Evolutionary conservation across 2,329 filamentous ascomycete genomes (phyloP), one percentile per base, ranked within the genome.

Genomic region (Penicillium vulpinum): DNA sequence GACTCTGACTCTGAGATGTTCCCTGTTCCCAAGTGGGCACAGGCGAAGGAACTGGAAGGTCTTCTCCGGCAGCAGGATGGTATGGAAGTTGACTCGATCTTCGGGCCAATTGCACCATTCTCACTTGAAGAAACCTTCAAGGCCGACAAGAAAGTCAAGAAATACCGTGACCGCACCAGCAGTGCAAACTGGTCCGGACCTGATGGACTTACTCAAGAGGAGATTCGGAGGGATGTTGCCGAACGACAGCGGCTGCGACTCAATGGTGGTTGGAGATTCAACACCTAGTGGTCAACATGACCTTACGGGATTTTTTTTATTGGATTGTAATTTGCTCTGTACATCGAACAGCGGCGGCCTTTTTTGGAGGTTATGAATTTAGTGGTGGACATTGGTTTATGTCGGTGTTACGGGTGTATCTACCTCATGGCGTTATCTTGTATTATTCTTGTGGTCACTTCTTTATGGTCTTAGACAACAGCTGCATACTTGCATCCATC

Each of bases 61-160:
- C 84, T 91, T 54, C 83, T 99, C 26, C 83, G 88, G 57, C 82
- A 86, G 48, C 95, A 99, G 72, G 92, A 99, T 73, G 85, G 86
- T 10, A 83, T 72, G 62, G 75, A 75, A 51, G 72, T 94, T 64
- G 92, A 99, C 67, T 91, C 92, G 0, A 90, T 99, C 51, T 99
- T 99, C 70, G 94, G 94, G 0, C 90, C 91, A 0, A 91, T 96
- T 24, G 88, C 85, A 11, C 90, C 92, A 13, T 81, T 99, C 62
- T 91, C 91, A 69, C 94, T 99, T 88, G 95, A 99, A 69, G 92
- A 97, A 71, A 92, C 97, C 31, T 99, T 99, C 77, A 89, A 84
- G 75, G 91, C 92, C 73, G 92, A 89, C 75, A 92, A 92, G 73
- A 91, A 93, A 62, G 86, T 90, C 73, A 90, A 90, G 79, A 90